Percentiles rank a stretch among this genome's conserved stretches.
These are phyloP conservation scores for Gamarada debralockiae DNA, from an alignment of 495 filamentous ascomycete genomes.

Conservation along the genomic window DNA sequence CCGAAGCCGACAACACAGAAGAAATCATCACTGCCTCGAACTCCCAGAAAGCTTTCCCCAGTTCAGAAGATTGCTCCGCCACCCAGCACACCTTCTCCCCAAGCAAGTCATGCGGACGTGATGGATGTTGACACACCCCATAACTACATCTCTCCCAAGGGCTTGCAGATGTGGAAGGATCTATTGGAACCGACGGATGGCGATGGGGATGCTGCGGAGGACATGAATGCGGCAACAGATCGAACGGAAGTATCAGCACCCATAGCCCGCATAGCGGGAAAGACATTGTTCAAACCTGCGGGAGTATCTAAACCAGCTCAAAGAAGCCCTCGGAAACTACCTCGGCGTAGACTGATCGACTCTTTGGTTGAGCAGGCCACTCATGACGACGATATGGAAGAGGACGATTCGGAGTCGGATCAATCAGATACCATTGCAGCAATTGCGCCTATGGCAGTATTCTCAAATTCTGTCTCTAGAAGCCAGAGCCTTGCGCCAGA, in stretches of 20 bases:
- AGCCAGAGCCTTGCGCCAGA: slow-evolving; percentile 10
- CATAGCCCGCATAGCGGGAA: not conserved
- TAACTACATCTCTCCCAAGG: slow-evolving; percentile 19
- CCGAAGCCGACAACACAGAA: slow-evolving; percentile 6
- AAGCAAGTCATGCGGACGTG: slow-evolving; percentile 14
- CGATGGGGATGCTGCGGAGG: not conserved
- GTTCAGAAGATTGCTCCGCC: not conserved
- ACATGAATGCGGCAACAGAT: not conserved
- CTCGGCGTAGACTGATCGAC: slow-evolving; percentile 51
- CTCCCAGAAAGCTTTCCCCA: slow-evolving; percentile 1
- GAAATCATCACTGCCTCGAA: not conserved
- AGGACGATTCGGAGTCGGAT: slow-evolving; percentile 3
- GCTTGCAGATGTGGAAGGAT: slow-evolving; percentile 19
- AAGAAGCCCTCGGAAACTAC: slow-evolving; percentile 11
- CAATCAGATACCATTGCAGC: not conserved
- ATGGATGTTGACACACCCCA: slow-evolving; percentile 17
- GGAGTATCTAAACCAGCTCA: slow-evolving; percentile 14
- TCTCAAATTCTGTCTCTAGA: slow-evolving; percentile 1
- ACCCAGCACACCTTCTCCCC: slow-evolving; percentile 9
- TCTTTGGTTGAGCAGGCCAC: slow-evolving; percentile 42
- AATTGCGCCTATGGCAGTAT: not conserved
- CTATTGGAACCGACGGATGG: slow-evolving; percentile 13
- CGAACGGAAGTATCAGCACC: not conserved
- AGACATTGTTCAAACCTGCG: not conserved
- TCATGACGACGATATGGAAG: slow-evolving; percentile 9